A percentile compares a stretch with the other conserved stretches of the same genome.
Evolutionary conservation across 768 basidiomycete species (phyloP).

Genomic region (Collybia sordida): DNA sequence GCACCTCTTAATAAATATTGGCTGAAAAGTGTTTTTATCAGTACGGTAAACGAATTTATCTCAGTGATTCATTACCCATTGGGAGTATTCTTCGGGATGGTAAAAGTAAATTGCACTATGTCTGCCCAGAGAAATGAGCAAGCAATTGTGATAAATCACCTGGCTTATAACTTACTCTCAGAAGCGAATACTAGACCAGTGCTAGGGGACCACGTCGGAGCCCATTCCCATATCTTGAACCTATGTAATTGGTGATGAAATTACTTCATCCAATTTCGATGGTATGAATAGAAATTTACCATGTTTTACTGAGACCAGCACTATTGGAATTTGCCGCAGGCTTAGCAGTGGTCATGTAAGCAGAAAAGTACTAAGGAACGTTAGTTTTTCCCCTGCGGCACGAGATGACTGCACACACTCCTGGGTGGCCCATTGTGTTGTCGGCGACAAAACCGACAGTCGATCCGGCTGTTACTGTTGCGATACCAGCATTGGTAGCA

Average conservation of each 20-base stretch:
- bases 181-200: slow-evolving; percentile 30
- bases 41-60: neutral
- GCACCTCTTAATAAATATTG: slow-evolving; percentile 29
- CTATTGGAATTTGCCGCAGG: slow-evolving; percentile 32
- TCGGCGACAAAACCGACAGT: slow-evolving; percentile 30
- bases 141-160: neutral
- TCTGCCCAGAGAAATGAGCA: slow-evolving; percentile 13
- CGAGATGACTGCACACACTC: slow-evolving; percentile 14
- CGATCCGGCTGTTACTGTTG: slow-evolving; percentile 29
- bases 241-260: slow-evolving; percentile 7
- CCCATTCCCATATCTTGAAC: slow-evolving; percentile 45
- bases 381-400: neutral
- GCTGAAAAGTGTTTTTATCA: slow-evolving; percentile 4
- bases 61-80: slow-evolving; percentile 24
- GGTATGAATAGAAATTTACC: slow-evolving; percentile 14
- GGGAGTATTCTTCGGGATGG: slow-evolving; percentile 30
- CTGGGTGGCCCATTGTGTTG: slow-evolving; percentile 34
- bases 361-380: slow-evolving; percentile 26
- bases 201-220: slow-evolving; percentile 26
- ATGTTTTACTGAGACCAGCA: slow-evolving; percentile 42
- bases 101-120: slow-evolving; percentile 29
- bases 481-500: slow-evolving; percentile 25
- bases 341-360: slow-evolving; percentile 28
- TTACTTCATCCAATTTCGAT: neutral
- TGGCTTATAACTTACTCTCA: slow-evolving; percentile 17